Percentiles rank a stretch among this genome's conserved stretches.
phyloP scores from a whole-genome alignment of 805 yeast species.

The Candida odintsovae region DNA sequence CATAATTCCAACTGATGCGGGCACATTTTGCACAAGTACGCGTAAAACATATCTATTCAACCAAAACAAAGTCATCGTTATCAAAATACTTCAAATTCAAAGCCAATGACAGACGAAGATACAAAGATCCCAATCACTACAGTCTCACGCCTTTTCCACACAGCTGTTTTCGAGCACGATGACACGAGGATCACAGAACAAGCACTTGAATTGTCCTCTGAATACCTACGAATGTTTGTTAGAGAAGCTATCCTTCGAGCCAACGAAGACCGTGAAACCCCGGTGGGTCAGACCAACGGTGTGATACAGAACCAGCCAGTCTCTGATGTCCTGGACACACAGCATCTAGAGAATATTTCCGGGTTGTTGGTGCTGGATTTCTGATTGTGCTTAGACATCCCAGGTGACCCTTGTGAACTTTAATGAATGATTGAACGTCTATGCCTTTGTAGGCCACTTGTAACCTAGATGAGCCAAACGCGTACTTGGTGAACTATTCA shows the following conservation, averaged over 20 bases:
- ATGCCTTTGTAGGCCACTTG: no score
- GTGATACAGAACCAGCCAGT: constrained; percentile 9
- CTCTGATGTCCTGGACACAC: constrained; percentile 39
- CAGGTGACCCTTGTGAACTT: no score
- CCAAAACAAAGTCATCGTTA: background rate
- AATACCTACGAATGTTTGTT: constrained; percentile 50
- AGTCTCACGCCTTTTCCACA: constrained; percentile 46
- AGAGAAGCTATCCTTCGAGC: constrained; percentile 55
- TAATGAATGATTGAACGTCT: no score
- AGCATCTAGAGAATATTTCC: constrained; percentile 49
- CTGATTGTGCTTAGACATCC: constrained; percentile 23
- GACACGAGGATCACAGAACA: constrained; percentile 43
- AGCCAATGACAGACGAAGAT: background rate
- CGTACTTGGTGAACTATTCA: no score
- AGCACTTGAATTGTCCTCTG: constrained; percentile 44
- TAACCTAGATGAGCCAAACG: no score
- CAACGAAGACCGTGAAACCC: constrained; percentile 42
- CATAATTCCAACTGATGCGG: no score
- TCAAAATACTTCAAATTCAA: background rate
- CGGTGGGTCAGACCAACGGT: constrained; percentile 13
- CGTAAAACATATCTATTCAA: background rate
- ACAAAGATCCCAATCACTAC: constrained; percentile 27
- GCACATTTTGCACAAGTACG: no score
- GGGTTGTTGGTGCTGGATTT: constrained; percentile 56
- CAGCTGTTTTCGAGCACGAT: constrained; percentile 40